These are phyloP conservation scores for Xylariales sp. DNA, from an alignment of 2,329 filamentous ascomycete genomes.

Conservation along the genomic window DNA sequence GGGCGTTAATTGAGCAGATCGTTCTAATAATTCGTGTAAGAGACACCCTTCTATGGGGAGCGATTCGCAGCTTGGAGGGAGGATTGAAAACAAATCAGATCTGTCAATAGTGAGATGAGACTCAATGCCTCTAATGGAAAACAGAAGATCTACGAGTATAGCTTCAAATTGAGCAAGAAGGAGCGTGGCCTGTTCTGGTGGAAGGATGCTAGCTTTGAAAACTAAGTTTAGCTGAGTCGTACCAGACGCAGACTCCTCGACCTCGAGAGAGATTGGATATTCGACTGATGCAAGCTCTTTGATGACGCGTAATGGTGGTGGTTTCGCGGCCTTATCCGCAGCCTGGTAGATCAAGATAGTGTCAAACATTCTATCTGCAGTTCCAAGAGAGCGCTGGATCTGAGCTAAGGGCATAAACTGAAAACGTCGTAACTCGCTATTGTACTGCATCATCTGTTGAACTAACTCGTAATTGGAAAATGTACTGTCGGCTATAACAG, in stretches of 20 bases:
- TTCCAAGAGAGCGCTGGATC: conserved; percentile 78
- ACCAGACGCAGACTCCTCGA: conserved; percentile 66
- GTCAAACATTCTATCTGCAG: conserved; percentile 78
- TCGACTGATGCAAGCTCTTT: conserved; percentile 78
- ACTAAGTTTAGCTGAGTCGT: conserved; percentile 73
- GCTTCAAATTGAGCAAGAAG: conserved; percentile 79
- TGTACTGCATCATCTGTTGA: conserved; percentile 72
- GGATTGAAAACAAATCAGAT: conserved; percentile 69
- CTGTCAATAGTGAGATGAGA: conserved; percentile 51
- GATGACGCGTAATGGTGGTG: conserved; percentile 66
- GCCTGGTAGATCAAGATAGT: conserved; percentile 88
- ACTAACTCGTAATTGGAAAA: conserved; percentile 69
- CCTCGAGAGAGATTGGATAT: conserved; percentile 83
- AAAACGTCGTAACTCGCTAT: conserved; percentile 72
- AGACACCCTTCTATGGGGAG: conserved; percentile 70
- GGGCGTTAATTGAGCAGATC: conserved; percentile 66
- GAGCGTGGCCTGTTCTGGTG: conserved; percentile 72
- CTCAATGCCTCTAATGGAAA: conserved; percentile 57
- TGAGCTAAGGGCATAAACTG: conserved; percentile 77
- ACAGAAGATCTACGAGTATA: conserved; percentile 69
- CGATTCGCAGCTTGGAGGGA: conserved; percentile 67
- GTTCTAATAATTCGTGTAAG: conserved; percentile 83
- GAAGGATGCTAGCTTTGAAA: conserved; percentile 72
- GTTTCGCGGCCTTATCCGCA: conserved; percentile 46
- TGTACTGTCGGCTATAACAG: conserved; percentile 70